phyloP scores from a whole-genome alignment of 23 red algal species.

The Gracilariopsis chorda region DNA sequence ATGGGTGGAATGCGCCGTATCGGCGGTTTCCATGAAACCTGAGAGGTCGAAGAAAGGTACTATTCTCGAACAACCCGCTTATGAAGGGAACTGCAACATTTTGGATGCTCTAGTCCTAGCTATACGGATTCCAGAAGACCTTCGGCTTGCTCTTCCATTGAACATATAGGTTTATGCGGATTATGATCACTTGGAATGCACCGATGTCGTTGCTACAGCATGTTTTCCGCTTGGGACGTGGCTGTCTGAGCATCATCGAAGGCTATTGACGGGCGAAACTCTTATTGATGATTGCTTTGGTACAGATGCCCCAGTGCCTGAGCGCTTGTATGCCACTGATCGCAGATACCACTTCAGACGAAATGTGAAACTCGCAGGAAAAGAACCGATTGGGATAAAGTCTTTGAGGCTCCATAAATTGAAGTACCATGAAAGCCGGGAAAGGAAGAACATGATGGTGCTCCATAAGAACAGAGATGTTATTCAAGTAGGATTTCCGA shows the following conservation, averaged over 20 bases:
- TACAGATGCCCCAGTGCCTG: constrained; percentile 51
- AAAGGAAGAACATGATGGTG: not conserved
- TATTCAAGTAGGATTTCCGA: constrained; percentile 5
- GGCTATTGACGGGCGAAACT: constrained; percentile 21
- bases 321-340: not conserved
- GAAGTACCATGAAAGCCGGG: not conserved
- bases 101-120: constrained; percentile 51
- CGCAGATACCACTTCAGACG: constrained; percentile 23
- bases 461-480: constrained; percentile 35
- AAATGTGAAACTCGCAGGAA: constrained; percentile 30
- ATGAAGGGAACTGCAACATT: constrained; percentile 57
- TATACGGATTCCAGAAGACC: constrained; percentile 50
- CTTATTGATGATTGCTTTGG: constrained; percentile 54
- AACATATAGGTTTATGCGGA: constrained; percentile 48
- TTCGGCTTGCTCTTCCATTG: constrained; percentile 32
- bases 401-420: constrained; percentile 22
- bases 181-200: not conserved
- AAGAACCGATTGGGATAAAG: not conserved
- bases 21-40: not conserved
- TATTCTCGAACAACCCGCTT: constrained; percentile 36
- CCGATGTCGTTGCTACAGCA: constrained; percentile 42
- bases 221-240: constrained; percentile 37
- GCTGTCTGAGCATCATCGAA: constrained; percentile 24
- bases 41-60: constrained; percentile 39
- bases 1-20: constrained; percentile 54